Conservation (phyloP, 2,329 filamentous ascomycete species). For the Microdochium bolleyi region DNA sequence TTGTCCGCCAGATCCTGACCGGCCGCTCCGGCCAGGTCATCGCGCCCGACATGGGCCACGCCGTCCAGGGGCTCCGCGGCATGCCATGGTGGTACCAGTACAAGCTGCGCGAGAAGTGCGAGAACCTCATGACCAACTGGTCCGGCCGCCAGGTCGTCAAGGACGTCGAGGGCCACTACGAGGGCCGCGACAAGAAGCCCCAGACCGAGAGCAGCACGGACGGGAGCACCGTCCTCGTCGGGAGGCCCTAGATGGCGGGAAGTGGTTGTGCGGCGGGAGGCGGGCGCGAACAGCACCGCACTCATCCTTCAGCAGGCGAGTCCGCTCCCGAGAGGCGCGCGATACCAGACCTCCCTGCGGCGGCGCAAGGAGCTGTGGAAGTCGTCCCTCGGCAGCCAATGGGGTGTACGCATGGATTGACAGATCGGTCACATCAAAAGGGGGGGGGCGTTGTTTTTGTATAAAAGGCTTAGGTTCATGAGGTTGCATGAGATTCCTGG, state of each 20-base stretch:
- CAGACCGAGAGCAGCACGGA: constrained; percentile 5
- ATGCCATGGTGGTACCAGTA: constrained; percentile 56
- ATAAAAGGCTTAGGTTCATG: not conserved
- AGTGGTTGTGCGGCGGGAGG: not conserved
- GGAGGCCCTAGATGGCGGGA: not conserved
- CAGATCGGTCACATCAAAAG: not conserved
- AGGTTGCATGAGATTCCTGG: not conserved
- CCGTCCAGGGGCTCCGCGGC: constrained; percentile 33
- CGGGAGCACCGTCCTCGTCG: not conserved
- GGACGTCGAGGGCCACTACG: constrained; percentile 28
- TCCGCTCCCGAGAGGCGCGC: no score
- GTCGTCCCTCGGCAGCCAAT: not conserved
- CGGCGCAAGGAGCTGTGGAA: not conserved
- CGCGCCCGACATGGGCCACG: constrained; percentile 35
- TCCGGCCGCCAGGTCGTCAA: constrained; percentile 34
- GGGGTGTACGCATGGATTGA: not conserved
- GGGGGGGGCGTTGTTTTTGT: not conserved
- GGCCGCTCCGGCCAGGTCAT: constrained; percentile 49
- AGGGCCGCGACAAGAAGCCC: constrained; percentile 7
- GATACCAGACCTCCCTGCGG: not conserved
- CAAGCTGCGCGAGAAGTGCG: constrained; percentile 31
- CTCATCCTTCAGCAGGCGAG: not conserved
- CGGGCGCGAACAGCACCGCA: not conserved
- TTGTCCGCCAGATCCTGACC: constrained; percentile 48
- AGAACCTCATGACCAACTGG: constrained; percentile 30